Evolutionary conservation across 441 rosid species (phyloP), one percentile per base, ranked within the genome.

Genomic region (Arabidopsis lyrata): DNA sequence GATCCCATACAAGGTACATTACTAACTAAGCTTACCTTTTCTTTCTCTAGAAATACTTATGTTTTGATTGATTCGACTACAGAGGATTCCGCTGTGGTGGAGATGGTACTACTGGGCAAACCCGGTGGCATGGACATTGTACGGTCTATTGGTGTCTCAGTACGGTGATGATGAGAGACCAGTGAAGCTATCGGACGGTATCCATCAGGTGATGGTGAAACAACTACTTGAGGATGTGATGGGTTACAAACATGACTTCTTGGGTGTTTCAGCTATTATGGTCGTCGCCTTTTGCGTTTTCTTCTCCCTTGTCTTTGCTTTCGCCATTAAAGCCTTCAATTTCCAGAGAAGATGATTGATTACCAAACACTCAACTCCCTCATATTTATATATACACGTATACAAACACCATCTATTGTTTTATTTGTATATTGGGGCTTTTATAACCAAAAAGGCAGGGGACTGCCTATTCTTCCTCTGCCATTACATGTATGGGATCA

Each of bases 81-180:
- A 95, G 99, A 91, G 98, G 84, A 93, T 95, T 38, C 99, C 99
- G 0, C 59, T 87, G 45, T 95, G 96, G 97, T 93, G 98, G 99
- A 91, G 99, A 78, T 95, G 99, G 99, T 95, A 95, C 66, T 95
- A 93, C 77, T 93, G 98, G 99, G 99, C 98, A 72, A 91, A 93
- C 77, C 99, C 98, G 0, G 76, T 95, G 8, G 98, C 99, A 1
- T 95, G 99, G 98, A 86, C 90, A 61, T 77, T 93, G 12, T 93
- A 95, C 57, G 99, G 99, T 55, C 90, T 95, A 31, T 50, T 90
- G 72, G 83, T 86, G 20, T 95, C 98, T 8, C 99, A 95, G 42
- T 93, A 90, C 12, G 97, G 94, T 1, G 90, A 86, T 39, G 91
- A 86, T 53, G 73, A 80, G 2, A 57, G 41, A 59, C 69, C 29